Percentiles rank a stretch among this genome's conserved stretches.
Evolutionary conservation across 1,284 basidiomycete genomes (phyloP).

Genomic region (Gomphus bonarii): DNA sequence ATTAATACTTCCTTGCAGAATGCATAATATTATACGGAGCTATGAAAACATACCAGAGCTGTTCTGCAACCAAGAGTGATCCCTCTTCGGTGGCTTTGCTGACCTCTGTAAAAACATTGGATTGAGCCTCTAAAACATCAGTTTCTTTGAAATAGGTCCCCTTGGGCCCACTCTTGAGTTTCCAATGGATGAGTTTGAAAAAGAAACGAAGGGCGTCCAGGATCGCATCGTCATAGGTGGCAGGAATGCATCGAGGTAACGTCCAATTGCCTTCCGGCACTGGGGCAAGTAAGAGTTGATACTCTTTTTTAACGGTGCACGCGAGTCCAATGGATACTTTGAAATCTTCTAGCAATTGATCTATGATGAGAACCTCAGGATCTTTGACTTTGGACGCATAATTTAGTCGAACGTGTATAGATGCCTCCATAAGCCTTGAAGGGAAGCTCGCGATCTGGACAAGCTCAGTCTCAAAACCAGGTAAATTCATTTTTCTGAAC

Average conservation of each 20-base stretch:
- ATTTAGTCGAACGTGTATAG: constrained; percentile 80
- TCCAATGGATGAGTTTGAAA: constrained; percentile 92
- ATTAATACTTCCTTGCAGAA: neutral
- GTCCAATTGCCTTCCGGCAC: constrained; percentile 86
- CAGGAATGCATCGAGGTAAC: constrained; percentile 77
- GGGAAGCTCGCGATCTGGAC: constrained; percentile 92
- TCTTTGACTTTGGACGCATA: constrained; percentile 87
- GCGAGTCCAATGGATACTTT: constrained; percentile 89
- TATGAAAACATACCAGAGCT: constrained; percentile 62
- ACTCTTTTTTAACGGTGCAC: constrained; percentile 91
- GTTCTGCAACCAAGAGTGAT: constrained; percentile 87
- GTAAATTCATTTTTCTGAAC: constrained; percentile 81
- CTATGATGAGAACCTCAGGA: constrained; percentile 84
- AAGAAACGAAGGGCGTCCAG: constrained; percentile 84
- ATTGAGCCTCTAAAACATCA: constrained; percentile 92
- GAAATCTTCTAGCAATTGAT: constrained; percentile 93
- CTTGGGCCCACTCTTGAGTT: constrained; percentile 87
- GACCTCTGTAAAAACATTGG: constrained; percentile 92
- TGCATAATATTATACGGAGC: neutral
- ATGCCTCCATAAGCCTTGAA: constrained; percentile 88
- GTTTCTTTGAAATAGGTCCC: constrained; percentile 97
- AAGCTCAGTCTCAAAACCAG: constrained; percentile 89
- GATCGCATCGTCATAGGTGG: constrained; percentile 85
- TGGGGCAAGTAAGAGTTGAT: constrained; percentile 78
- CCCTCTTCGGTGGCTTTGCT: constrained; percentile 85